Percentiles rank a stretch among this genome's conserved stretches.
These are phyloP conservation scores for Alternaria consortialis DNA, from an alignment of 2,329 filamentous ascomycete species.

Conservation along the genomic window DNA sequence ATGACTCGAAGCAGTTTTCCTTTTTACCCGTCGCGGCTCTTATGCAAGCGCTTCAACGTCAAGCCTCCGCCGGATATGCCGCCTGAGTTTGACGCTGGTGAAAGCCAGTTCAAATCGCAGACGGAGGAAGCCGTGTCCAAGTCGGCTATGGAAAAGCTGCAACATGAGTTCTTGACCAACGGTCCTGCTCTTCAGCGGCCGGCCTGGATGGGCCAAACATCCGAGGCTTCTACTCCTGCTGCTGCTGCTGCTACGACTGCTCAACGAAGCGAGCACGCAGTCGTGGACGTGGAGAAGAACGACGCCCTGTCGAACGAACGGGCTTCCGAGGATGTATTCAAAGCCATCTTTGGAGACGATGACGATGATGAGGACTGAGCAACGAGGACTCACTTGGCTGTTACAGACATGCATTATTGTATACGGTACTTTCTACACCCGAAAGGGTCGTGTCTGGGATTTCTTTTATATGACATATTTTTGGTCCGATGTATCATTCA, in stretches of 20 bases:
- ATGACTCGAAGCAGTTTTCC: slow-evolving; percentile 77
- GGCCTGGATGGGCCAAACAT: slow-evolving; percentile 35
- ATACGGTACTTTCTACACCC: background rate
- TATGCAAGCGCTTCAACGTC: slow-evolving; percentile 98
- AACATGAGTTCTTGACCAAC: slow-evolving; percentile 42
- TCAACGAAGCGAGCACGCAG: slow-evolving; percentile 32
- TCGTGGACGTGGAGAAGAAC: slow-evolving; percentile 77
- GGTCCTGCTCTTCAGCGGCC: slow-evolving; percentile 42
- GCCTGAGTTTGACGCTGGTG: slow-evolving; percentile 52
- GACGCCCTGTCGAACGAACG: slow-evolving; percentile 77
- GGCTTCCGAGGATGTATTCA: slow-evolving; percentile 84
- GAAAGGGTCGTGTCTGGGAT: too few relatives aligned
- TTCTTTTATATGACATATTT: too few relatives aligned
- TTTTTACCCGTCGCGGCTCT: slow-evolving; percentile 81
- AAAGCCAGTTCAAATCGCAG: slow-evolving; percentile 33
- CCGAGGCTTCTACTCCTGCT: background rate
- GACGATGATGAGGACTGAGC: slow-evolving; percentile 61
- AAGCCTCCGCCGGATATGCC: slow-evolving; percentile 74
- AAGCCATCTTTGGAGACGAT: slow-evolving; percentile 91
- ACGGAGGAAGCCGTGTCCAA: slow-evolving; percentile 62
- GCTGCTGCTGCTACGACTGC: slow-evolving; percentile 5
- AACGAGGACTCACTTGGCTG: background rate
- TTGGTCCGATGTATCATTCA: too few relatives aligned
- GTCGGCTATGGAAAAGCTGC: slow-evolving; percentile 58
- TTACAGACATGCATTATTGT: background rate